Conservation (phyloP, 176 grass and related monocot genomes). For the Areca catechu region DNA sequence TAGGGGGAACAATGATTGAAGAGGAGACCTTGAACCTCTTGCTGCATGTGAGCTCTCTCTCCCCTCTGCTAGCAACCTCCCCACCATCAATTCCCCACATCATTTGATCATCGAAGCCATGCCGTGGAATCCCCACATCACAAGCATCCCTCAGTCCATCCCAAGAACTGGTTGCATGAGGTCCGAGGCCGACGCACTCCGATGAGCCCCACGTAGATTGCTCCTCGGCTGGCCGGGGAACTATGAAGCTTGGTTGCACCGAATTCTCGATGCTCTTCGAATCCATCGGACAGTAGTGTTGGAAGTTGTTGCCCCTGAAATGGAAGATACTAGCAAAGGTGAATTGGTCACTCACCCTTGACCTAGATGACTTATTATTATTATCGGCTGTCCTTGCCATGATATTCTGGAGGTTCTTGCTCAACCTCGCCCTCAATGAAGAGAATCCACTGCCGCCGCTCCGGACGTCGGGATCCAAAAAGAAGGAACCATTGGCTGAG, state of each 20-base stretch:
- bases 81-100: no score
- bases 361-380: constrained; percentile 13
- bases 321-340: constrained; percentile 49
- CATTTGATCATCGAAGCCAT: no score
- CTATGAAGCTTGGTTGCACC: constrained; percentile 60
- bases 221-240: constrained; percentile 37
- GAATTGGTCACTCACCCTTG: constrained; percentile 33
- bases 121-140: no score
- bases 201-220: not conserved
- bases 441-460: not conserved
- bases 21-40: no score
- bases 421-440: constrained; percentile 26
- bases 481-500: no score
- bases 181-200: not conserved
- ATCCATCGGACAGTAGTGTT: not conserved
- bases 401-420: constrained; percentile 38
- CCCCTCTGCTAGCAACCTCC: no score
- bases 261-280: constrained; percentile 10
- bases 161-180: no score
- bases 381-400: constrained; percentile 30
- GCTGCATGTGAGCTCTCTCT: no score
- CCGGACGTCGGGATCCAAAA: not conserved
- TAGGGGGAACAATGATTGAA: no score
- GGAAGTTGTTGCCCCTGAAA: not conserved
- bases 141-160: no score